A percentile compares a stretch with the other conserved stretches of the same genome.
phyloP scores from a whole-genome alignment of 768 basidiomycete species.

The Boletus insuetus region DNA sequence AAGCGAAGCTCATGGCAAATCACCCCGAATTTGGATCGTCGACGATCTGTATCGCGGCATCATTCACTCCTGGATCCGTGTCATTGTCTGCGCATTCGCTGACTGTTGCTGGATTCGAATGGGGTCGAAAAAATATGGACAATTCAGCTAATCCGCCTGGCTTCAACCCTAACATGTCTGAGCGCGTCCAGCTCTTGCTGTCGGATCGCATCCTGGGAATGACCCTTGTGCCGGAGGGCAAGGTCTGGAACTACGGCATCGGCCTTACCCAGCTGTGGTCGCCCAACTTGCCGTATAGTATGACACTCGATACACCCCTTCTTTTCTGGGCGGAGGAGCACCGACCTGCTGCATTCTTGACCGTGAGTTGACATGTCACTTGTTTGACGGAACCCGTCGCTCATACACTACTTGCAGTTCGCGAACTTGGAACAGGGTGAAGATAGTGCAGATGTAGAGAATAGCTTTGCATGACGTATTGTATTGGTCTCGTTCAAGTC shows the following conservation, averaged over 20 bases:
- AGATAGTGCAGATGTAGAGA: conserved; percentile 94
- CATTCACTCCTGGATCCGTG: conserved; percentile 97
- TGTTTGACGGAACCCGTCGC: background rate
- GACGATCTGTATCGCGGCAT: conserved; percentile 89
- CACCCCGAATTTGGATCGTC: conserved; percentile 94
- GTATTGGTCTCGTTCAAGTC: conserved; percentile 1
- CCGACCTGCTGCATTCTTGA: conserved; percentile 90
- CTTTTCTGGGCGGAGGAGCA: conserved; percentile 97
- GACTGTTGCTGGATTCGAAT: conserved; percentile 92
- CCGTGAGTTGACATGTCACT: conserved; percentile 47
- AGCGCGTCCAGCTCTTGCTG: conserved; percentile 86
- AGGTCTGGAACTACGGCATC: conserved; percentile 96
- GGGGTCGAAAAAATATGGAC: conserved; percentile 93
- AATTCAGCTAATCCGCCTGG: conserved; percentile 82
- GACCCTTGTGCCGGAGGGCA: conserved; percentile 91
- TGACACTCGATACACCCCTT: conserved; percentile 89
- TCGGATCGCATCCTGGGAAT: conserved; percentile 96
- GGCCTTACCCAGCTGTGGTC: conserved; percentile 92
- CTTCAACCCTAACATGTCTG: conserved; percentile 99
- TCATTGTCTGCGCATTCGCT: conserved; percentile 92
- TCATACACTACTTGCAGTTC: conserved; percentile 49
- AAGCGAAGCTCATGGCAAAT: conserved; percentile 95
- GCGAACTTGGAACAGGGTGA: conserved; percentile 88
- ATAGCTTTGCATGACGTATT: conserved; percentile 74
- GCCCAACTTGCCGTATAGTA: conserved; percentile 72